Base-by-base conservation (phyloP, 1,284 basidiomycete genomes). In the Phellinidium pouzarii region DNA sequence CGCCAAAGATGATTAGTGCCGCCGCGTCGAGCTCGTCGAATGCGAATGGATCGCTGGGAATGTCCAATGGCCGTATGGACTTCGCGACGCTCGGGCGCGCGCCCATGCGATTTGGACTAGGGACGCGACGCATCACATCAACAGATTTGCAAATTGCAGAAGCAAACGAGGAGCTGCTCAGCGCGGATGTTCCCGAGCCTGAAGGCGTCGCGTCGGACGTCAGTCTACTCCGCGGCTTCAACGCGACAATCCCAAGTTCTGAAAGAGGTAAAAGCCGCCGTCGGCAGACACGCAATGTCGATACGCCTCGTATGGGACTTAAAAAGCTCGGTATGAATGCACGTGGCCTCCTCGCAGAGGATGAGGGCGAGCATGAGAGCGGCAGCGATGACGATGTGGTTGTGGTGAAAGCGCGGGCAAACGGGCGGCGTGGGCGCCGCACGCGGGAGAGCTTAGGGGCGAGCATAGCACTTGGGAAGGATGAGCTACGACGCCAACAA, bases 191-290 rank as follows among this genome's bases (percentile, higher is more conserved):
- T 2, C 85, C 87, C 7, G 84, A 84, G 58, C 77, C 76, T 4
- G 78, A 79, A 22, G 79, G 77, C 36, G 72, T 80, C 22, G 79
- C 79, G 4, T 75, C 76, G 27, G 76, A 81, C 62, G 82, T 91
- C 50, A 85, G 85, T 62, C 73, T 96, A 25, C 72, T 94, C 38
- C 80, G 85, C 41, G 93, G 93, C 0, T 96, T 95, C 68, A 86
- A 89, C 60, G 93, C 93, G 26, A 95, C 93, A 1, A 87, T 94
- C 47, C 93, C 93, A 7, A 90, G 85, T 62, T 81, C 91, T 26
- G 86, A 92, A 62, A 77, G 83, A 61, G 77, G 87, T 50, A 84
- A 87, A 55, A 74, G 80, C 17, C 74, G 91, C 55, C 70, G 93
- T 54, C 68, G 91, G 50, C 82, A 89, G 65, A 80, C 87, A 64